Evolutionary conservation across 352 stramenopile genomes (phyloP), one percentile per base, ranked within the genome.

Genomic region (Phytophthora pluvialis): DNA sequence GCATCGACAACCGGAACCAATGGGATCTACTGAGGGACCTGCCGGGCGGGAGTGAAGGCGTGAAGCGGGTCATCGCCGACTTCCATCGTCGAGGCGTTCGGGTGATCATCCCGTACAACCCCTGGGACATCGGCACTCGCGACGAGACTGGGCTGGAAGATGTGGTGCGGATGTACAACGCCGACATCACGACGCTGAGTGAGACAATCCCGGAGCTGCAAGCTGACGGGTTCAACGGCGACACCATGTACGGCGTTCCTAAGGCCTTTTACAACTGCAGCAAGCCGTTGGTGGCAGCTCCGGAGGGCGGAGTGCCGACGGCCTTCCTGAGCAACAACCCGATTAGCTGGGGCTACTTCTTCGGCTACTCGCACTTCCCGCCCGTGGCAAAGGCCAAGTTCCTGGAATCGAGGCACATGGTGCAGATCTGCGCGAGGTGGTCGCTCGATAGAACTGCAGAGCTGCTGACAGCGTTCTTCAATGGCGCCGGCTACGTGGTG

Each of bases 241-340:
- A 97, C 73, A 97, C 89, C 13, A 94, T 97, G 83, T 94, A 91
- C 58, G 89, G 86, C 21, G 83, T 97, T 0, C 86, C 86, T 1
- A 82, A 76, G 48, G 73, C 84, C 12, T 97, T 95, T 56, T 94
- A 77, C 72, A 91, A 94, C 75, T 94, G 82, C 65, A 82, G 60
- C 8, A 57, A 68, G 1, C 83, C 79, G 16, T 53, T 90, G 5
- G 63, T 91, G 1, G 87, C 83, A 28, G 66, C 75, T 1, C 85
- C 85, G 0, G 86, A 94, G 48, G 83, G 88, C 16, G 85, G 86
- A 2, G 75, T 94, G 13, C 86, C 84, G 0, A 83, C 84, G 1
- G 81, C 82, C 0, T 88, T 60, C 28, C 26, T 95, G 28, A 79
- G 63, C 44, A 54, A 86, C 58, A 95, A 95, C 47, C 73, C 85